Evolutionary conservation across 345 rosid species (phyloP).

Genomic region (Murraya paniculata): DNA sequence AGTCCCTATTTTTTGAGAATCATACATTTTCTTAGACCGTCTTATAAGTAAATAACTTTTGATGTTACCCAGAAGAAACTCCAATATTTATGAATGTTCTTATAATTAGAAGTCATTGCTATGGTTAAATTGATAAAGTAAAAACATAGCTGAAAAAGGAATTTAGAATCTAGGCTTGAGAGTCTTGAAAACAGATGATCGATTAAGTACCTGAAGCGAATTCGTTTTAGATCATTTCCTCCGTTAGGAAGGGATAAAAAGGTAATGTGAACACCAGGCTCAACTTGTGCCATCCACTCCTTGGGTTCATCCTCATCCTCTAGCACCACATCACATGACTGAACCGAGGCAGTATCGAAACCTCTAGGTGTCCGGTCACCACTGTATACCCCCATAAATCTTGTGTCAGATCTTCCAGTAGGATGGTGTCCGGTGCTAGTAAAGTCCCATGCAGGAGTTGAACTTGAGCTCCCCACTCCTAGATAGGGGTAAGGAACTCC

Average conservation of each 20-base stretch:
- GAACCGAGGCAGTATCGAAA: slow-evolving; percentile 49
- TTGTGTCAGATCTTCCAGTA: slow-evolving; percentile 42
- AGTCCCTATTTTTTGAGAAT: background rate
- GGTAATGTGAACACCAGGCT: slow-evolving; percentile 97
- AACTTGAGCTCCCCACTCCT: slow-evolving; percentile 71
- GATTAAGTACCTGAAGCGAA: slow-evolving; percentile 73
- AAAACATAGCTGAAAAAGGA: background rate
- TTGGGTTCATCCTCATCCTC: slow-evolving; percentile 82
- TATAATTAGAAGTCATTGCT: background rate
- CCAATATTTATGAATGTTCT: background rate
- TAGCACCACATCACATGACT: slow-evolving; percentile 64
- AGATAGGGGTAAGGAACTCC: slow-evolving; percentile 72
- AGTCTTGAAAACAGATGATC: background rate
- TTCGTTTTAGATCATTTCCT: slow-evolving; percentile 91
- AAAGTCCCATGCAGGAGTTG: slow-evolving; percentile 98
- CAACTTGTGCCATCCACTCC: slow-evolving; percentile 99
- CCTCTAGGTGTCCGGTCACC: slow-evolving; percentile 50
- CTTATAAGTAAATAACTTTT: background rate
- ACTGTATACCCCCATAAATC: slow-evolving; percentile 35
- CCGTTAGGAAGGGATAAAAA: slow-evolving; percentile 87
- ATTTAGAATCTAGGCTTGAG: background rate
- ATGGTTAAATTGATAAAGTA: too few species aligned
- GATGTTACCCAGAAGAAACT: background rate
- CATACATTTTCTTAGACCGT: background rate
- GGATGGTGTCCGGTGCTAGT: slow-evolving; percentile 42